Conservation (phyloP, 2,329 filamentous ascomycete genomes). For the Fusarium sp. region DNA sequence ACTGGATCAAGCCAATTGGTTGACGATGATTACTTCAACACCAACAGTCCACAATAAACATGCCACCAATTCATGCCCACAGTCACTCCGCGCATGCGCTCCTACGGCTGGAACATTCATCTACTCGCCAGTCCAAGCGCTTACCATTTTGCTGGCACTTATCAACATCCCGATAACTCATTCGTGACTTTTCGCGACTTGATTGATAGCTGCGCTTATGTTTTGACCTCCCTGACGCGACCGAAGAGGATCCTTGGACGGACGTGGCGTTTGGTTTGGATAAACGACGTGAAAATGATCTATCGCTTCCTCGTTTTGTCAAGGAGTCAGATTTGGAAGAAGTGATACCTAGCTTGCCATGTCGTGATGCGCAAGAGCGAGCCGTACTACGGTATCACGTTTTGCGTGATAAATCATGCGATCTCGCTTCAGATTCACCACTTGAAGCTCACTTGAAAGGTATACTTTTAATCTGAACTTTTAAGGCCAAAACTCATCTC, state of each 20-base stretch:
- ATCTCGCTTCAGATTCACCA: neutral
- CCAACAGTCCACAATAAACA: no score
- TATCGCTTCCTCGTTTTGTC: neutral
- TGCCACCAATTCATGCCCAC: no score
- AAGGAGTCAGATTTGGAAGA: neutral
- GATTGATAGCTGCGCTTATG: conserved; percentile 29
- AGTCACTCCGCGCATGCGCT: neutral
- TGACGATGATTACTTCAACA: no score
- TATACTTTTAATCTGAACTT: neutral
- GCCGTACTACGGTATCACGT: neutral
- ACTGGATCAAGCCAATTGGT: no score
- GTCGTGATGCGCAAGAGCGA: neutral
- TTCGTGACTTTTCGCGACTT: conserved; percentile 28
- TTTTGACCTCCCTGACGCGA: conserved; percentile 18
- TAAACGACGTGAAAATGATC: neutral
- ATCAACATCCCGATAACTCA: neutral
- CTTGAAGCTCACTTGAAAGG: neutral
- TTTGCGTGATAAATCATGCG: neutral
- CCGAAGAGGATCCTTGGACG: conserved; percentile 1
- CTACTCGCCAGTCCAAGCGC: neutral
- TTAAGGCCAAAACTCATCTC: neutral
- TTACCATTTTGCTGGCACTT: conserved; percentile 9
- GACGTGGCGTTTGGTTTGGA: conserved; percentile 6
- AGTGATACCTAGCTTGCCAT: neutral
- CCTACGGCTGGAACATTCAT: neutral